These are phyloP conservation scores for Mucuna pruriens DNA, from an alignment of 306 rosid species.

Conservation along the genomic window DNA sequence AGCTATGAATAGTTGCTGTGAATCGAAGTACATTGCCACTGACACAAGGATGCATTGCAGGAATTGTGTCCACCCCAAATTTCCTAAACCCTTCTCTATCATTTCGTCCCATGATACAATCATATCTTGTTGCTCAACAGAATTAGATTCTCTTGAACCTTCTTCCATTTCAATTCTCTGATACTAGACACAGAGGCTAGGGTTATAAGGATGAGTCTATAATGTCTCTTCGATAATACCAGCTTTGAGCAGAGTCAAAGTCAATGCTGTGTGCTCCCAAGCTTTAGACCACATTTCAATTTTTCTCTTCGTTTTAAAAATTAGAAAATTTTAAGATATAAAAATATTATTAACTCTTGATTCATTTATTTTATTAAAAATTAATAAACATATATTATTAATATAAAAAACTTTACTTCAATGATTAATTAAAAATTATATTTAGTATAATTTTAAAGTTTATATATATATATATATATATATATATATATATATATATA, in stretches of 20 bases:
- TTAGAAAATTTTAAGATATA: too few species aligned
- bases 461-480: too few species aligned
- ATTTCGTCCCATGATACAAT: background rate
- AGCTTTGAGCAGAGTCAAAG: background rate
- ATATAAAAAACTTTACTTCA: too few species aligned
- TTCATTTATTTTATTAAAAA: too few species aligned
- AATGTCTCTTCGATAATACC: background rate
- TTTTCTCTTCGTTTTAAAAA: too few species aligned
- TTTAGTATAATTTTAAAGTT: too few species aligned
- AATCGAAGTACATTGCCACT: constrained; percentile 44
- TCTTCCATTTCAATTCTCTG: constrained; percentile 3
- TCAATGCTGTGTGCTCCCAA: background rate
- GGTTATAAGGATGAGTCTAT: background rate
- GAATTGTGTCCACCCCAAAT: constrained; percentile 33
- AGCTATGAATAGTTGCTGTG: constrained; percentile 54
- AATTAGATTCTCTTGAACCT: background rate
- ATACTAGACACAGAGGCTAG: background rate
- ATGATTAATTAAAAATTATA: too few species aligned
- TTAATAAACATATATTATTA: too few species aligned
- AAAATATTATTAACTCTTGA: too few species aligned
- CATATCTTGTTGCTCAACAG: background rate
- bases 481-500: too few species aligned
- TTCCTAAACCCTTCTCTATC: constrained; percentile 10
- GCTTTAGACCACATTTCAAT: background rate
- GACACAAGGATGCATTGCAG: constrained; percentile 47